These are phyloP conservation scores for Phytophthora kernoviae DNA, from an alignment of 352 stramenopile species.

Conservation along the genomic window DNA sequence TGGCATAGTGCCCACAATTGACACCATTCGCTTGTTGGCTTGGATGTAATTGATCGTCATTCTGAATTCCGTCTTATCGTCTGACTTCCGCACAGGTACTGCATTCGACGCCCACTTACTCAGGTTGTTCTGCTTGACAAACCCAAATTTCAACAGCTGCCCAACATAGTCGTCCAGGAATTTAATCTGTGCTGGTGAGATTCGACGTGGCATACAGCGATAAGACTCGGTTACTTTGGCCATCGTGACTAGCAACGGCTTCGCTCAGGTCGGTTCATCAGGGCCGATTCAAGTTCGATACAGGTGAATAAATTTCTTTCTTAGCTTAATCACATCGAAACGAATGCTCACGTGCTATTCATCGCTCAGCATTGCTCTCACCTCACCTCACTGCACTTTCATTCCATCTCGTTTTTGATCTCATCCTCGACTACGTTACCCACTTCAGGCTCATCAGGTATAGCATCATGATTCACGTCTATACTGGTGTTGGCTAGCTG, in stretches of 20 bases:
- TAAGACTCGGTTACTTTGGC: neutral
- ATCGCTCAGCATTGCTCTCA: slow-evolving; percentile 4
- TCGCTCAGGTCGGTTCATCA: slow-evolving; percentile 2
- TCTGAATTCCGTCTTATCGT: slow-evolving; percentile 1
- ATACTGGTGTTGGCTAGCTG: slow-evolving; percentile 17
- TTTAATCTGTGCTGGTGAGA: slow-evolving; percentile 4
- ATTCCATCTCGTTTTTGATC: slow-evolving; percentile 1
- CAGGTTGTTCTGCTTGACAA: slow-evolving; percentile 15
- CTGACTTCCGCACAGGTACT: slow-evolving; percentile 8
- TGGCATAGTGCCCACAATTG: slow-evolving; percentile 8
- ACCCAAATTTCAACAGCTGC: slow-evolving; percentile 9
- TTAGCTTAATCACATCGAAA: slow-evolving; percentile 2
- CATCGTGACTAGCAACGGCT: slow-evolving; percentile 6
- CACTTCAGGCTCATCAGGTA: slow-evolving; percentile 10
- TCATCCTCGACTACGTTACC: neutral
- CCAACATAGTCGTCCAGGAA: slow-evolving; percentile 2
- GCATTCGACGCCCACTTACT: slow-evolving; percentile 12
- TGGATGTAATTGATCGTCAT: slow-evolving; percentile 18
- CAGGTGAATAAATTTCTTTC: neutral
- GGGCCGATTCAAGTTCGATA: neutral
- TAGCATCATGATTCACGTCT: slow-evolving; percentile 7
- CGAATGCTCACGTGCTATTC: neutral
- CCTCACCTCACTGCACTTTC: slow-evolving; percentile 9
- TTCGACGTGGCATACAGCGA: slow-evolving; percentile 3
- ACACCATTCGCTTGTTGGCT: slow-evolving; percentile 3